phyloP scores from a whole-genome alignment of 2,329 filamentous ascomycete species.

The Colletotrichum higginsianum region DNA sequence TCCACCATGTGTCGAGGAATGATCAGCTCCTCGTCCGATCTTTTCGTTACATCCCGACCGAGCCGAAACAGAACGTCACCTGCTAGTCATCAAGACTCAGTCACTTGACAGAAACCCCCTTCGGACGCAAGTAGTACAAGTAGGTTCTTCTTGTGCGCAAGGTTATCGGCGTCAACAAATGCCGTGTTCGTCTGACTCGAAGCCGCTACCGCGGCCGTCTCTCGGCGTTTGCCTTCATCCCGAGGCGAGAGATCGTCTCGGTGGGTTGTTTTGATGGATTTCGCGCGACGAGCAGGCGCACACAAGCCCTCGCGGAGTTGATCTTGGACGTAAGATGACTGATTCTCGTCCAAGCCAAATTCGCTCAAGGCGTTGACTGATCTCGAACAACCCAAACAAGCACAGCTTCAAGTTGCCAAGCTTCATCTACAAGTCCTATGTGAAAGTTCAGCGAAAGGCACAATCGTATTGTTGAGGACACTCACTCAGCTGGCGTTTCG shows the following conservation, averaged over 20 bases:
- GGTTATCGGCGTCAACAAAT: slow-evolving; percentile 71
- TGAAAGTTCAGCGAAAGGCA: too few relatives aligned
- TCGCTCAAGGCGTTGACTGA: too few relatives aligned
- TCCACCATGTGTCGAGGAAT: background rate
- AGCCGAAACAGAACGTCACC: slow-evolving; percentile 13
- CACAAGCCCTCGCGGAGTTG: slow-evolving; percentile 69
- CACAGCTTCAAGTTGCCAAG: too few relatives aligned
- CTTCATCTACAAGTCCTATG: too few relatives aligned
- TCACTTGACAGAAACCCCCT: slow-evolving; percentile 23
- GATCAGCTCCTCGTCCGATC: slow-evolving; percentile 18
- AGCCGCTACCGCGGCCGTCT: slow-evolving; percentile 60
- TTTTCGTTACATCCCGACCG: slow-evolving; percentile 17
- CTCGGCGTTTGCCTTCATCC: slow-evolving; percentile 67
- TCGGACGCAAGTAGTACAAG: slow-evolving; percentile 28
- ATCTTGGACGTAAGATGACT: slow-evolving; percentile 57
- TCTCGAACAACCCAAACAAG: too few relatives aligned
- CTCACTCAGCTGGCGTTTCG: too few relatives aligned
- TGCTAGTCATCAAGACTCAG: background rate
- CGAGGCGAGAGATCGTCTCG: slow-evolving; percentile 60
- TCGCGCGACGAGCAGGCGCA: slow-evolving; percentile 68
- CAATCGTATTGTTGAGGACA: too few relatives aligned
- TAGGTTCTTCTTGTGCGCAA: slow-evolving; percentile 48
- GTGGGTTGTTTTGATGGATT: slow-evolving; percentile 60
- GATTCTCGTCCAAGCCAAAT: too few relatives aligned
- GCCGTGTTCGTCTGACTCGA: slow-evolving; percentile 64